Evolutionary conservation across 192 early-diverging fungal genomes (phyloP).

Genomic region (Anaeromyces robustus): DNA sequence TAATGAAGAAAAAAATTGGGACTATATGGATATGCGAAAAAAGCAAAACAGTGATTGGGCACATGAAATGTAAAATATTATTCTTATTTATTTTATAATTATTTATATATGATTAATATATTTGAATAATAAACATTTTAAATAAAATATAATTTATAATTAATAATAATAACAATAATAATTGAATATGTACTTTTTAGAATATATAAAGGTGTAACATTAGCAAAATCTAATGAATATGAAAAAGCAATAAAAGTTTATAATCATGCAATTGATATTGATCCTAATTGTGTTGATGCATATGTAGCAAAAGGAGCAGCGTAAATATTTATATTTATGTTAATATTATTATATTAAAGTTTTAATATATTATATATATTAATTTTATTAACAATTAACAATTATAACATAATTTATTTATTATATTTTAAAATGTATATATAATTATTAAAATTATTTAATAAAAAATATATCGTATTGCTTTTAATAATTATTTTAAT

Average conservation of each 20-base stretch:
- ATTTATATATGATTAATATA: no score
- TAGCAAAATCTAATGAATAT: slow-evolving; percentile 6
- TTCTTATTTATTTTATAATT: no score
- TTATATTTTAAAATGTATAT: no score
- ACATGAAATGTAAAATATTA: neutral
- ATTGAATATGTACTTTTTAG: neutral
- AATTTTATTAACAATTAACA: no score
- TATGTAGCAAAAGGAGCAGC: slow-evolving; percentile 16
- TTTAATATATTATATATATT: no score
- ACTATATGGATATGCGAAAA: neutral
- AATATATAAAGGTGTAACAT: slow-evolving; percentile 9
- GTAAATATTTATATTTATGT: neutral
- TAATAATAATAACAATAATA: no score
- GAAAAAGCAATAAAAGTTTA: slow-evolving; percentile 9
- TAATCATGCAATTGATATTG: slow-evolving; percentile 11
- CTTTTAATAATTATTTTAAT: no score
- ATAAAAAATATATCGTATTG: no score
- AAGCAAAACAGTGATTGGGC: neutral
- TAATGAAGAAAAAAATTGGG: neutral
- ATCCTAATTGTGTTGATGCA: slow-evolving; percentile 14
- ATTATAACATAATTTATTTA: no score
- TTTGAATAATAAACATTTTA: no score
- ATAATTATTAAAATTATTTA: no score
- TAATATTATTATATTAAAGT: neutral
- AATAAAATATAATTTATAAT: no score